These are phyloP conservation scores for Zalaria sp. DNA, from an alignment of 2,329 filamentous ascomycete species.

Conservation along the genomic window DNA sequence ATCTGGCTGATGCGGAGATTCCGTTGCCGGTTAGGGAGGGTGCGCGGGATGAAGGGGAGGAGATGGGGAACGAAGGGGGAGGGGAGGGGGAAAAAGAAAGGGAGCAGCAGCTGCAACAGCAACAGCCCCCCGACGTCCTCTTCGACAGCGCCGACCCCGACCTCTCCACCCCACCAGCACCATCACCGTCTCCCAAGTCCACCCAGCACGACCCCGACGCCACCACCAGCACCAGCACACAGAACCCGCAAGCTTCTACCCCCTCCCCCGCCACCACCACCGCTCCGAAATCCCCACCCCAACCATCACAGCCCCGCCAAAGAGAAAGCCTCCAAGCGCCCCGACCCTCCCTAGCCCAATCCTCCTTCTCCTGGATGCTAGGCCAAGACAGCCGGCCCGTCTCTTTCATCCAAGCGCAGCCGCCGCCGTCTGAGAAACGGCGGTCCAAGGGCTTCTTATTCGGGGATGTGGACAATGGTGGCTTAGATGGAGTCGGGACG, in stretches of 20 bases:
- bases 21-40: constrained; percentile 25
- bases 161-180: background rate
- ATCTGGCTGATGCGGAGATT: constrained; percentile 31
- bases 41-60: constrained; percentile 1
- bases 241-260: constrained; percentile 8
- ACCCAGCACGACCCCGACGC: constrained; percentile 10
- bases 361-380: constrained; percentile 70
- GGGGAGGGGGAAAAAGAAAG: too few species aligned
- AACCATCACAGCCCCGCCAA: background rate
- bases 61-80: background rate
- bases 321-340: constrained; percentile 2
- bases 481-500: background rate
- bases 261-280: background rate
- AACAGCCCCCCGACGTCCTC: background rate
- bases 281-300: background rate
- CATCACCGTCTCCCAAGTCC: constrained; percentile 28
- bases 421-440: constrained; percentile 7
- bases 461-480: constrained; percentile 7
- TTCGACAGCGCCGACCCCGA: background rate
- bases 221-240: constrained; percentile 24
- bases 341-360: constrained; percentile 51
- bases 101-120: background rate
- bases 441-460: constrained; percentile 10
- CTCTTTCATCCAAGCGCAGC: constrained; percentile 3
- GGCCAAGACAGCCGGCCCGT: constrained; percentile 15